These are phyloP conservation scores for Boletus speciosus DNA, from an alignment of 768 basidiomycete species.

Conservation along the genomic window DNA sequence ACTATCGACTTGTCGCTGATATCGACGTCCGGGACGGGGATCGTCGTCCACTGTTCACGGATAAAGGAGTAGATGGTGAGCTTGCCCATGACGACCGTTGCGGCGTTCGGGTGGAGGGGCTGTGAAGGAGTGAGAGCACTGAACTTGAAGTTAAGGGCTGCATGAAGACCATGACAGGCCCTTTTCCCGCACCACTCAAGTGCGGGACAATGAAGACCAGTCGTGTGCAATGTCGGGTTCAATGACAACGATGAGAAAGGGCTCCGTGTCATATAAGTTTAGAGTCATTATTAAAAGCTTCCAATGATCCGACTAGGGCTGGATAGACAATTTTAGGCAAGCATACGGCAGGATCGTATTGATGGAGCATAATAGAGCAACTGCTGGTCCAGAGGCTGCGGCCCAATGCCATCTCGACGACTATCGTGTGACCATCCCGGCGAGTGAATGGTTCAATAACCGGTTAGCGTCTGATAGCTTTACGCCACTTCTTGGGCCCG, in stretches of 20 bases:
- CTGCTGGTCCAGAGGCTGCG: neutral
- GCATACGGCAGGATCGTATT: neutral
- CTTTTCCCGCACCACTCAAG: neutral
- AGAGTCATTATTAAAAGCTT: neutral
- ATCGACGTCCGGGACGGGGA: conserved; percentile 22
- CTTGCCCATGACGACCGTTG: conserved; percentile 22
- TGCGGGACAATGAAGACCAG: neutral
- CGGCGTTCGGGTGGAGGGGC: neutral
- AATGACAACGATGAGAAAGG: neutral
- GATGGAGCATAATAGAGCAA: neutral
- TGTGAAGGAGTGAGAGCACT: neutral
- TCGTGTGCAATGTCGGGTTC: neutral
- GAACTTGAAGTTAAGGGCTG: neutral
- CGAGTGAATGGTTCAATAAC: neutral
- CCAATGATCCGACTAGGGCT: neutral
- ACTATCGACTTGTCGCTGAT: conserved; percentile 24
- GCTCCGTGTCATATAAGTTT: neutral
- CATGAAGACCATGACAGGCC: neutral
- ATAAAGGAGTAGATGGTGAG: conserved; percentile 16
- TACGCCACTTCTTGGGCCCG: neutral
- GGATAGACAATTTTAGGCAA: neutral
- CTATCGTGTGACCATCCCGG: neutral
- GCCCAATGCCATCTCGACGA: neutral
- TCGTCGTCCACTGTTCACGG: conserved; percentile 27
- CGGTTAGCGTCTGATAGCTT: neutral